Evolutionary conservation across 441 rosid genomes (phyloP), one percentile per base, ranked within the genome.

Genomic region (Gossypium laxum): DNA sequence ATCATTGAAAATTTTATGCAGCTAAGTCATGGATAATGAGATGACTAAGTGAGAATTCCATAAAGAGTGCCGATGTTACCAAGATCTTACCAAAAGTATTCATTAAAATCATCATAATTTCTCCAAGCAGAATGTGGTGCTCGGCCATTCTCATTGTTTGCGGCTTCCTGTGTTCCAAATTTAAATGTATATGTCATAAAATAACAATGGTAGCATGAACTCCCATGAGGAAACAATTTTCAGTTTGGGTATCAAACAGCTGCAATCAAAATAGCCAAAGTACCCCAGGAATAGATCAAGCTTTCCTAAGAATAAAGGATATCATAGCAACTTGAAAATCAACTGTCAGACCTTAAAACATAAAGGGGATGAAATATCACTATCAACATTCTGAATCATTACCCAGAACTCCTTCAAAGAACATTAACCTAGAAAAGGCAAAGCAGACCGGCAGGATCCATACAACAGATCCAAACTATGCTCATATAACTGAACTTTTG

Each of bases 71-170:
- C 38, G 11, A n/a, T 26, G 21, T 51, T 56, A 60, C 11, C 64
- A 45, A 21, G 69, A 72, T 28, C 77, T 73, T 83, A 93, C 98
- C 99, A 94, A 74, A 94, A 94, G 61, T 84, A 90, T 75, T 94
- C 99, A 19, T 94, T 94, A 72, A 94, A 92, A 80, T 94, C 99
- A 72, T 94, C 98, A 79, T 92, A 94, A 78, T 92, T 92, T 86
- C 98, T 90, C 98, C 98, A 92, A 52, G 93, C 83, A 77, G 98
- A 90, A 84, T 90, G 98, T 73, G 97, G 89, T 48, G 96, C 99
- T 70, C 84, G 89, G 60, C 99, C 99, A 74, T 94, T 94, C 34
- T 83, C 82, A 85, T 92, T 94, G 79, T 92, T 94, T 51, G 73
- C 81, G 62, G 99, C 99, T 81, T 94, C 99, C 98, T 94, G 87